Evolutionary conservation across 2,329 filamentous ascomycete species (phyloP).

Genomic region (Ophiocordyceps sinensis): DNA sequence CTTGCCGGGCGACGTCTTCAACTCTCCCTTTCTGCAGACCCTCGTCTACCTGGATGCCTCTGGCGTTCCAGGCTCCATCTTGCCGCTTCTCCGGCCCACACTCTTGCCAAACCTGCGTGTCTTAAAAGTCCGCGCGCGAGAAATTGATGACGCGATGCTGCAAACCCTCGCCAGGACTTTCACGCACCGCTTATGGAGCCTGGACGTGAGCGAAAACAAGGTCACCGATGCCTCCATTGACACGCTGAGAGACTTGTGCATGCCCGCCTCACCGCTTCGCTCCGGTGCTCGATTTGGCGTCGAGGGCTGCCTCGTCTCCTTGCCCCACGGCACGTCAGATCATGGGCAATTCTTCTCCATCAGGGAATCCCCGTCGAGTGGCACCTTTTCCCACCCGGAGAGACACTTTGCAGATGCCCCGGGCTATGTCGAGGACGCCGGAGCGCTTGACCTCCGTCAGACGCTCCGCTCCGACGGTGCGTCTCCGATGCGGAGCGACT

Average conservation of each 20-base stretch:
- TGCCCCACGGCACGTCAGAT: conserved; percentile 13
- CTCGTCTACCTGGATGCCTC: conserved; percentile 41
- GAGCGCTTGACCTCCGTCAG: conserved; percentile 1
- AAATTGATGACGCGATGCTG: conserved; percentile 25
- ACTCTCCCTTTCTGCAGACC: conserved; percentile 17
- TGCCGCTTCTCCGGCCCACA: conserved; percentile 16
- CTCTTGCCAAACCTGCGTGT: conserved; percentile 33
- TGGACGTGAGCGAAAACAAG: conserved; percentile 38
- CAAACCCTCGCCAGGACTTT: conserved; percentile 18
- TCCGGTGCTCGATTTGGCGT: conserved; percentile 23
- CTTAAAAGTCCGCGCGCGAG: conserved; percentile 32
- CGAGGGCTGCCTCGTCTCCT: conserved; percentile 28
- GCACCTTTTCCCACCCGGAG: conserved; percentile 27
- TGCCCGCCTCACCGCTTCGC: conserved; percentile 17
- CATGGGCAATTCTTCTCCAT: conserved; percentile 30
- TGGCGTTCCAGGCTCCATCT: conserved; percentile 29
- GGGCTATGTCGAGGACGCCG: conserved; percentile 8
- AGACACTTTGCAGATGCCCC: conserved; percentile 36
- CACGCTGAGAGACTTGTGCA: conserved; percentile 13
- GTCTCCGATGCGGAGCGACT: conserved; percentile 11
- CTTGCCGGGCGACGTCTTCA: conserved; percentile 26
- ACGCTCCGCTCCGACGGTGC: conserved; percentile 17
- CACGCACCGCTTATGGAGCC: conserved; percentile 35
- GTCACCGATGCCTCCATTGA: conserved; percentile 31
- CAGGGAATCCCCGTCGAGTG: conserved; percentile 31